Percentiles rank a stretch among this genome's conserved stretches.
These are phyloP conservation scores for Tricharina praecox DNA, from an alignment of 495 filamentous ascomycete genomes.

Conservation along the genomic window DNA sequence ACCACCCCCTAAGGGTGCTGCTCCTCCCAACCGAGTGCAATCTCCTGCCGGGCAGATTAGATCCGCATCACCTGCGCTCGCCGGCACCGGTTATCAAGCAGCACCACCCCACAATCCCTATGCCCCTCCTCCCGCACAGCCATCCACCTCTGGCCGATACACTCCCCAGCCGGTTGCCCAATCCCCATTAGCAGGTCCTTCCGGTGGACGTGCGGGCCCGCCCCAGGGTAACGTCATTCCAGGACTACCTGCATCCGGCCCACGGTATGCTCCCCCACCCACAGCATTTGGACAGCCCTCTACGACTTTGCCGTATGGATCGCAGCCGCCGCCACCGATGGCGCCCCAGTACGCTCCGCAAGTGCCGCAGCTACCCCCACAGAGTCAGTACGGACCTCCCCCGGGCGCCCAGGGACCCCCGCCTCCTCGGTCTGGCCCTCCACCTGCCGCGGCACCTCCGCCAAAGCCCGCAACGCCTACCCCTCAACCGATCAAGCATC, in stretches of 20 bases:
- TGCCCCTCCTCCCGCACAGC: slow-evolving; percentile 31
- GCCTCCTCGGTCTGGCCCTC: slow-evolving; percentile 15
- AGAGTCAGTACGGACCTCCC: slow-evolving; percentile 28
- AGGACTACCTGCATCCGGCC: slow-evolving; percentile 49
- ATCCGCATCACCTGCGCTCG: slow-evolving; percentile 17
- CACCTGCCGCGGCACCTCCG: slow-evolving; percentile 30
- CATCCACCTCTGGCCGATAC: slow-evolving; percentile 27
- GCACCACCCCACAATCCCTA: slow-evolving; percentile 38
- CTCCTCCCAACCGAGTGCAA: slow-evolving; percentile 37
- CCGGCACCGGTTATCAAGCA: neutral
- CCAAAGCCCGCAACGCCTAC: slow-evolving; percentile 32
- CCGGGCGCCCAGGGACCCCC: slow-evolving; percentile 25
- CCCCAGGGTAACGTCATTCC: slow-evolving; percentile 15
- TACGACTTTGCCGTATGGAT: slow-evolving; percentile 34
- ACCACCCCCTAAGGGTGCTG: slow-evolving; percentile 40
- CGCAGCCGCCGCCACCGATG: slow-evolving; percentile 23
- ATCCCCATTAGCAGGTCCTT: slow-evolving; percentile 35
- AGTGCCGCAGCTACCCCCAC: slow-evolving; percentile 20
- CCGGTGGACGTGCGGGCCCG: slow-evolving; percentile 41
- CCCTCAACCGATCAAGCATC: slow-evolving; percentile 46
- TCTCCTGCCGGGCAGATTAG: slow-evolving; percentile 31
- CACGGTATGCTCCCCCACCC: slow-evolving; percentile 75
- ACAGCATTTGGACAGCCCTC: slow-evolving; percentile 29
- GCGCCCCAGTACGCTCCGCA: slow-evolving; percentile 13
- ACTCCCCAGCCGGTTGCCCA: slow-evolving; percentile 23